A percentile compares a stretch with the other conserved stretches of the same genome.
Evolutionary conservation across 108 stramenopile species (phyloP).

Genomic region (Poteriospumella lacustris): DNA sequence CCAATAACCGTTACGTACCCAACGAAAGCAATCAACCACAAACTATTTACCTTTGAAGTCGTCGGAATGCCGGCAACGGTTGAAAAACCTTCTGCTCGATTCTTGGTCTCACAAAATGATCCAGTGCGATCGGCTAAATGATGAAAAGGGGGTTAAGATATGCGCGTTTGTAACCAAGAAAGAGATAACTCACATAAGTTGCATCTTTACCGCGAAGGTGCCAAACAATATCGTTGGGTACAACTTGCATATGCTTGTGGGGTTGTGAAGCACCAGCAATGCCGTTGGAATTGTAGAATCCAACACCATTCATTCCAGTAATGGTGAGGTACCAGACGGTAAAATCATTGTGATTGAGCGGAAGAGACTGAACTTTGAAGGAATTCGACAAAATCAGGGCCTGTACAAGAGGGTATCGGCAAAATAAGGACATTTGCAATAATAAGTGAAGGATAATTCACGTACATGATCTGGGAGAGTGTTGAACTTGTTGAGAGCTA

Average conservation of each 20-base stretch:
- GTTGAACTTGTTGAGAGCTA: constrained; percentile 2
- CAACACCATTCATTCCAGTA: background rate
- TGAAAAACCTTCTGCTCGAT: background rate
- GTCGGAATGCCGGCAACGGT: too few species aligned
- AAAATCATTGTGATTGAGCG: background rate
- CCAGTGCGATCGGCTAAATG: background rate
- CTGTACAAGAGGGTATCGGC: background rate
- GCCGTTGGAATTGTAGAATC: constrained; percentile 12
- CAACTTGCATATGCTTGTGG: constrained; percentile 23
- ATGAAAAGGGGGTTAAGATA: background rate
- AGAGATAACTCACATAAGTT: background rate
- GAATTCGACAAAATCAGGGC: background rate
- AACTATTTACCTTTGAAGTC: too few species aligned
- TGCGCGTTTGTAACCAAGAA: background rate
- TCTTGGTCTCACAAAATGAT: background rate
- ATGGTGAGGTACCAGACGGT: background rate
- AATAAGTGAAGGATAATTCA: background rate
- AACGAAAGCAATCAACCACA: too few species aligned
- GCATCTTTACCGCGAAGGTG: background rate
- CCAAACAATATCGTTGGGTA: background rate
- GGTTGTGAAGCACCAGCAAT: constrained; percentile 17
- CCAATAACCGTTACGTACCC: too few species aligned
- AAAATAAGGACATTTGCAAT: background rate
- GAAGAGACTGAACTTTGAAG: background rate
- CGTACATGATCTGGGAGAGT: background rate